These are phyloP conservation scores for Saccharomyces hybrid DNA, from an alignment of 1,139 yeast species.

Conservation along the genomic window DNA sequence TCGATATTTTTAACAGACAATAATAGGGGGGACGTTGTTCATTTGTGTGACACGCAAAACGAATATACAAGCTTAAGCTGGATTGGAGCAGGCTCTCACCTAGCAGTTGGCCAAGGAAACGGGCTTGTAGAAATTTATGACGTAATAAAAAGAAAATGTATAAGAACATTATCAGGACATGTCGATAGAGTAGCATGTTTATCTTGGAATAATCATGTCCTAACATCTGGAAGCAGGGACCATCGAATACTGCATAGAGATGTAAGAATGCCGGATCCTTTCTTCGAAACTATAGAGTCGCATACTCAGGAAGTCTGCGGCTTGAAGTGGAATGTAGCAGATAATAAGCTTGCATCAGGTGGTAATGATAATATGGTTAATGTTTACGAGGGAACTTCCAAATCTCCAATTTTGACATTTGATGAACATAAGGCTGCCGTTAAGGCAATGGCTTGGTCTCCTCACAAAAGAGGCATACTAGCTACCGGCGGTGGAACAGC, in stretches of 20 bases:
- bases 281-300: slow-evolving; percentile 56
- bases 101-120: slow-evolving; percentile 82
- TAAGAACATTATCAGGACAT: slow-evolving; percentile 92
- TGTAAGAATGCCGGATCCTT: slow-evolving; percentile 82
- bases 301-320: slow-evolving; percentile 98
- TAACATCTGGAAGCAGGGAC: slow-evolving; percentile 86
- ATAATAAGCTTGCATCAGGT: slow-evolving; percentile 82
- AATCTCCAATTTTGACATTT: slow-evolving; percentile 65
- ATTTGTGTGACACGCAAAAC: slow-evolving; percentile 47
- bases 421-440: slow-evolving; percentile 91
- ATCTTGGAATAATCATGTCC: slow-evolving; percentile 89
- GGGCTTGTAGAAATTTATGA: slow-evolving; percentile 96
- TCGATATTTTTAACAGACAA: slow-evolving; percentile 92
- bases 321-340: slow-evolving; percentile 84
- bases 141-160: slow-evolving; percentile 73
- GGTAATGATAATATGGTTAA: slow-evolving; percentile 84
- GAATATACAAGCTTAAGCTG: slow-evolving; percentile 66
- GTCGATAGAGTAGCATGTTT: slow-evolving; percentile 74
- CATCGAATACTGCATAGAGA: slow-evolving; percentile 80
- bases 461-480: slow-evolving; percentile 86
- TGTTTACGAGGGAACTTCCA: slow-evolving; percentile 79
- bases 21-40: slow-evolving; percentile 71
- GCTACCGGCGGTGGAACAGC: slow-evolving; percentile 99
- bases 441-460: slow-evolving; percentile 96
- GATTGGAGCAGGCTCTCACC: slow-evolving; percentile 91